Evolutionary conservation across 345 rosid species (phyloP), one percentile per base, ranked within the genome.

Genomic region (Eucalyptus microcorys): DNA sequence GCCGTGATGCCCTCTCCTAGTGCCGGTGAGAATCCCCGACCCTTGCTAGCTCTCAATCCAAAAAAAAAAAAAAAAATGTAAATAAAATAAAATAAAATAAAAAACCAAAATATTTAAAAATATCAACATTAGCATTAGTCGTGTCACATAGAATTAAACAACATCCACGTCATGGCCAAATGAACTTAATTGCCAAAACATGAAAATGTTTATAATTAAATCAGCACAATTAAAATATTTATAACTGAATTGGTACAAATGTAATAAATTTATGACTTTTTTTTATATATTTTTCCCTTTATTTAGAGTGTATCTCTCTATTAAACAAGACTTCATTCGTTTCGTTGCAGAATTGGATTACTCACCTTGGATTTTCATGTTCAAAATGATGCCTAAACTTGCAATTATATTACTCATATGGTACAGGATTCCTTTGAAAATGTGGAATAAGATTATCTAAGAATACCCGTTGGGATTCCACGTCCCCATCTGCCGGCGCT

Each of bases 91-190:
- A 52, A 52, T 0, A 52, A 52, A 17, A 50, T 3, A 7, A 52
- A 53, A 53, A 53, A 53, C 0, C 57, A 21, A 53, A 53, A 53
- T 16, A 21, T 53, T 53, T 21, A 3, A 53, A 53, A 53, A 53
- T 53, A 0, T 53, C 5, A 3, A 53, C 1, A 22, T 53, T 22
- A 53, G 0, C 5, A 8, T 53, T 2, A 4, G 4, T 8, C 1
- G 0, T 53, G 0, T 0, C 0, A 7, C 10, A 1, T 21, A 21
- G 2, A 53, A 21, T 22, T 53, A 53, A 21, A 19, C 10, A 21
- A 4, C 26, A 53, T 53, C 57, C 4, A 19, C 0, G 0, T 21
- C 57, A 53, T 53, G 24, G 57, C 57, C 1, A 21, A 0, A 53
- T 8, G 8, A 26, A 53, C 26, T 53, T 0, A 53, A 53, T 53